A percentile compares a stretch with the other conserved stretches of the same genome.
Conservation (phyloP, 805 yeast genomes). For the Ogataea polymorpha region DNA sequence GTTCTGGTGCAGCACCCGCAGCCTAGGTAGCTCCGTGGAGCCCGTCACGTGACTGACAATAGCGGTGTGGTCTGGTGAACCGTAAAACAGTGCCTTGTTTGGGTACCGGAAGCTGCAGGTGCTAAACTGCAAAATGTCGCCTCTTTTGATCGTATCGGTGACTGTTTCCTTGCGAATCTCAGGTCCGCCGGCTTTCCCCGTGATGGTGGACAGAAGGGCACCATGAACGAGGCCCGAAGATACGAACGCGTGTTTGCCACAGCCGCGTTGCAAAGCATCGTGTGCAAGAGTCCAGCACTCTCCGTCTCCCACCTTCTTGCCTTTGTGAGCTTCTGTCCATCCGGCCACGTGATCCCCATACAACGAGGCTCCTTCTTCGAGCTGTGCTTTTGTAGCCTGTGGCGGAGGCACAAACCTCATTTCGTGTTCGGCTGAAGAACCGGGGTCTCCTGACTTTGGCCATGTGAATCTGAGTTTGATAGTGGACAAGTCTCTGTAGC, state of each 20-base stretch:
- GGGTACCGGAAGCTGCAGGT: slow-evolving; percentile 39
- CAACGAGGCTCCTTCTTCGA: slow-evolving; percentile 34
- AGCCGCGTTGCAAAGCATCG: slow-evolving; percentile 49
- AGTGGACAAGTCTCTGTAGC: slow-evolving; percentile 43
- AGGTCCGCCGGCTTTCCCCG: slow-evolving; percentile 19
- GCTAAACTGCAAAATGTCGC: slow-evolving; percentile 54
- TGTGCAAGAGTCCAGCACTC: slow-evolving; percentile 63
- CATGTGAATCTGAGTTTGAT: slow-evolving; percentile 37
- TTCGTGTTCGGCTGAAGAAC: slow-evolving; percentile 28
- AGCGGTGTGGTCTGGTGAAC: slow-evolving; percentile 54
- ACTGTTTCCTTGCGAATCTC: slow-evolving; percentile 21
- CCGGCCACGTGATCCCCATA: slow-evolving; percentile 53
- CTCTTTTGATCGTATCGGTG: slow-evolving; percentile 45
- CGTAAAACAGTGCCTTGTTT: slow-evolving; percentile 37
- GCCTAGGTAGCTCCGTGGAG: slow-evolving; percentile 22
- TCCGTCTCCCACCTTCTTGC: slow-evolving; percentile 50
- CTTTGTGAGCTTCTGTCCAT: slow-evolving; percentile 50
- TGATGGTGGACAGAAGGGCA: slow-evolving; percentile 25
- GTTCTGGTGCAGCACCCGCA: slow-evolving; percentile 49
- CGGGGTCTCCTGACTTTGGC: slow-evolving; percentile 31
- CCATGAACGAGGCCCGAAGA: slow-evolving; percentile 49
- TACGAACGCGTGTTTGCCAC: slow-evolving; percentile 57
- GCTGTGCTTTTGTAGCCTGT: slow-evolving; percentile 30
- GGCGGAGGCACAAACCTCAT: slow-evolving; percentile 44
- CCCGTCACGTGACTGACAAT: slow-evolving; percentile 34